Evolutionary conservation across 192 early-diverging fungal genomes (phyloP).

Genomic region (Paraglomus occultum): DNA sequence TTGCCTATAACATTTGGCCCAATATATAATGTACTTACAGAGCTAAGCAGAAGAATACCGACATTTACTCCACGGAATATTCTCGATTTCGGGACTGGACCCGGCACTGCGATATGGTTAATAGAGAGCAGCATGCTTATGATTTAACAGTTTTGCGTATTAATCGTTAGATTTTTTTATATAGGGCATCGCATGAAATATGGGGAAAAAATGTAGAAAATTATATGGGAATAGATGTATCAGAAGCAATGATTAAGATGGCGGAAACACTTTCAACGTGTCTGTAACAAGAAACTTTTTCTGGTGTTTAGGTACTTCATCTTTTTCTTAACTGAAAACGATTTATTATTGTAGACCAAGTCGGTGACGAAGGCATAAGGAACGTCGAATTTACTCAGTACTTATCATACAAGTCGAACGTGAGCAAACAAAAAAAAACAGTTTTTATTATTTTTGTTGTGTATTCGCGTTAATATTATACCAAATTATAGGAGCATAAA

Average conservation of each 20-base stretch:
- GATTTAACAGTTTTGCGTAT: not conserved
- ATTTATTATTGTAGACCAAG: not conserved
- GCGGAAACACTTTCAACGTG: conserved; percentile 54
- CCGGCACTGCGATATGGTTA: conserved; percentile 79
- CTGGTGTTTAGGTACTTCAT: not conserved
- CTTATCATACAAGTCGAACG: not conserved
- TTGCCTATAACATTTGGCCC: conserved; percentile 66
- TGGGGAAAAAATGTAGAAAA: conserved; percentile 45
- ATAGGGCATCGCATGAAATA: conserved; percentile 61
- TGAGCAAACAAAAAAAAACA: not conserved
- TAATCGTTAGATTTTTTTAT: not conserved
- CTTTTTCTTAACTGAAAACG: too few relatives aligned
- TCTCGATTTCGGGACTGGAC: conserved; percentile 82
- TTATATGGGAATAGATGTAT: conserved; percentile 71
- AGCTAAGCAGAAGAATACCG: conserved; percentile 62
- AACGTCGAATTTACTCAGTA: conserved; percentile 18
- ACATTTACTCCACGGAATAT: conserved; percentile 56
- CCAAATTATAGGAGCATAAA: conserved; percentile 37
- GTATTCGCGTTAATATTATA: too few relatives aligned
- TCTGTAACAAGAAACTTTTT: conserved; percentile 1
- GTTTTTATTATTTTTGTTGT: conserved; percentile 8
- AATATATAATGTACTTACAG: conserved; percentile 62
- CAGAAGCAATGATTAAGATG: conserved; percentile 70
- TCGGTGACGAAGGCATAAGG: conserved; percentile 3
- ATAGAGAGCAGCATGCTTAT: not conserved